Base-by-base conservation (phyloP, 176 grass and related monocot species). In the sorghum (Sorghum bicolor) region DNA sequence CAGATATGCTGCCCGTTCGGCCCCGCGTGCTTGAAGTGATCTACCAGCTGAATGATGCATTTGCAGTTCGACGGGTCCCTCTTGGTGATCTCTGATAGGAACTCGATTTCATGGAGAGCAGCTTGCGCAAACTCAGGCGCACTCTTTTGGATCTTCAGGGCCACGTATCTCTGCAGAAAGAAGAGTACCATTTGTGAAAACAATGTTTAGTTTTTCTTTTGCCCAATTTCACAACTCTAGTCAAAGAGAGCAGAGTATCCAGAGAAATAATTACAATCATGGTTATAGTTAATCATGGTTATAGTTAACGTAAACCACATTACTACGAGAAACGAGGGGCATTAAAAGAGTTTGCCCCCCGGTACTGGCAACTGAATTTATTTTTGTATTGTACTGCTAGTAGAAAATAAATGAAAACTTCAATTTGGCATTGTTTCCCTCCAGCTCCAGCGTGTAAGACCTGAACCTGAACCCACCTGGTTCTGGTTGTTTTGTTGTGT, bases 121-220 rank as follows among this genome's bases (percentile, higher is more conserved):
- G 96, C 93, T 77, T 99, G 91, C n/a, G 91, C 93, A 85, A 99
- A 99, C 58, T 96, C 93, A 9, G 86, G 87, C 0, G 91, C 93
- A 34, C 96, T 99, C 88, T 99, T 99, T 74, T 99, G 96, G 62
- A 99, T 96, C 87, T 99, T 99, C 36, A 99, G 89, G 20, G 96
- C 96, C 65, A 95, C 93, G 22, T 94, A 99, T 87, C 41, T 96
- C 96, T 99, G 81, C 80, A 92, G 52, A 89, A 14, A 86, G 40
- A 24, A 83, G 76, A 83, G 26, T 81, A 3, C 17, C 69, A 66
- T 76, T 62, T 62, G 29, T 78, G 2, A 74, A 12, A 74, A 10
- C n/a, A 19, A 28, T 77, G 61, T 26, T 47, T n/a, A 60, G 1
- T 37, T 72, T 55, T 5, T 1, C 29, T 72, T 57, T 4, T 2